phyloP scores from a whole-genome alignment of 257 asterid species.

The Solanum virginianum region DNA sequence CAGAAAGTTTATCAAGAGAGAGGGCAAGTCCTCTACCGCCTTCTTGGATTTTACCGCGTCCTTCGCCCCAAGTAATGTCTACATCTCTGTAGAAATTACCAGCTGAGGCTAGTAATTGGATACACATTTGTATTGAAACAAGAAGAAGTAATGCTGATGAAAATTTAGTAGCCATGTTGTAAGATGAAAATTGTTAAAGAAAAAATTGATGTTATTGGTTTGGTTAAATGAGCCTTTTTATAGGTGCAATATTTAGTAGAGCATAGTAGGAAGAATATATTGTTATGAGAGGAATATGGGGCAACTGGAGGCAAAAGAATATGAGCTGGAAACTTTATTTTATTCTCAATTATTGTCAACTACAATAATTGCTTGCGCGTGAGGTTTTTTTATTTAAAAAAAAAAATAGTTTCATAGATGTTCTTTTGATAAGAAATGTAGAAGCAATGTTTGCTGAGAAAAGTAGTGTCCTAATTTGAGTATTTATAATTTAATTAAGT shows the following conservation, averaged over 20 bases:
- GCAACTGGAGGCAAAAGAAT: not conserved
- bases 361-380: not conserved
- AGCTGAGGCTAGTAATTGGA: not conserved
- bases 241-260: not conserved
- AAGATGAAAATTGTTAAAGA: not conserved
- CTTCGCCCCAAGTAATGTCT: not conserved
- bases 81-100: constrained; percentile 5
- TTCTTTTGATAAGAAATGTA: too few species aligned
- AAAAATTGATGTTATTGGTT: not conserved
- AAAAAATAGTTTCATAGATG: too few species aligned
- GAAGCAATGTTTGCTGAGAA: not conserved
- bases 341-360: not conserved
- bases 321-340: not conserved
- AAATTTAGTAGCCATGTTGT: not conserved
- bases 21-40: not conserved
- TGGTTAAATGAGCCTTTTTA: not conserved
- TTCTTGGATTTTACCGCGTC: not conserved
- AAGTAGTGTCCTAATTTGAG: too few species aligned
- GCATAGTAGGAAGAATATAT: not conserved
- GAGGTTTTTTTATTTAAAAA: not conserved
- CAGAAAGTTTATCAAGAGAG: not conserved
- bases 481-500: too few species aligned
- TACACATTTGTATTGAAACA: not conserved
- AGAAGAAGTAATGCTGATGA: not conserved
- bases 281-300: not conserved